A percentile compares a stretch with the other conserved stretches of the same genome.
These are phyloP conservation scores for Colletotrichum sp. DNA, from an alignment of 2,329 filamentous ascomycete species.

Conservation along the genomic window DNA sequence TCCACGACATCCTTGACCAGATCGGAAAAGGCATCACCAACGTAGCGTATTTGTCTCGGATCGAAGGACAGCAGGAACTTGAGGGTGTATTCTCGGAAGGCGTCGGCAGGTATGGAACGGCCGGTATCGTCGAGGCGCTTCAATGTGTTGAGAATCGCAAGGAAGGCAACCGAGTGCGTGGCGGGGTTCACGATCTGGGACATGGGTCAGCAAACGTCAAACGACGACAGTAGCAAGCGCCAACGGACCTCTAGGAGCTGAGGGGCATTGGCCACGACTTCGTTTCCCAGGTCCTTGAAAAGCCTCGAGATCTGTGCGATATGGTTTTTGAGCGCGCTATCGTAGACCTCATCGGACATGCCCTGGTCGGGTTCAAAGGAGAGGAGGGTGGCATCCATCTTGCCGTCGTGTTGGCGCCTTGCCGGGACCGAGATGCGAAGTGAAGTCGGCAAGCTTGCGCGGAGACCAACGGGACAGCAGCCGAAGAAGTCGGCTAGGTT, in stretches of 20 bases:
- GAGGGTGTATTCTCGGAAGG: constrained; percentile 46
- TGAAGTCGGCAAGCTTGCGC: constrained; percentile 1
- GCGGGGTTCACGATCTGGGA: constrained; percentile 51
- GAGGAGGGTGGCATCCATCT: constrained; percentile 42
- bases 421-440: not conserved
- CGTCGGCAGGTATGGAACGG: constrained; percentile 3
- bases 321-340: constrained; percentile 44
- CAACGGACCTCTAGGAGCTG: constrained; percentile 47
- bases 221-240: not conserved
- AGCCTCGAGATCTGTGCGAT: constrained; percentile 41
- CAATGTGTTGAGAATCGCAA: constrained; percentile 50
- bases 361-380: constrained; percentile 42
- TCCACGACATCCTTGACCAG: constrained; percentile 46
- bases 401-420: constrained; percentile 4
- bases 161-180: constrained; percentile 56
- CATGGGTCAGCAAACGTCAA: not conserved
- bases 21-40: constrained; percentile 44
- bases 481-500: not conserved
- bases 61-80: constrained; percentile 56
- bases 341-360: constrained; percentile 39
- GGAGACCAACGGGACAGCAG: not conserved
- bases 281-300: constrained; percentile 34
- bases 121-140: constrained; percentile 24
- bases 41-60: constrained; percentile 57
- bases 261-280: constrained; percentile 37